Evolutionary conservation across 2,329 filamentous ascomycete genomes (phyloP), one percentile per base, ranked within the genome.

Genomic region (Pezicula radicicola): DNA sequence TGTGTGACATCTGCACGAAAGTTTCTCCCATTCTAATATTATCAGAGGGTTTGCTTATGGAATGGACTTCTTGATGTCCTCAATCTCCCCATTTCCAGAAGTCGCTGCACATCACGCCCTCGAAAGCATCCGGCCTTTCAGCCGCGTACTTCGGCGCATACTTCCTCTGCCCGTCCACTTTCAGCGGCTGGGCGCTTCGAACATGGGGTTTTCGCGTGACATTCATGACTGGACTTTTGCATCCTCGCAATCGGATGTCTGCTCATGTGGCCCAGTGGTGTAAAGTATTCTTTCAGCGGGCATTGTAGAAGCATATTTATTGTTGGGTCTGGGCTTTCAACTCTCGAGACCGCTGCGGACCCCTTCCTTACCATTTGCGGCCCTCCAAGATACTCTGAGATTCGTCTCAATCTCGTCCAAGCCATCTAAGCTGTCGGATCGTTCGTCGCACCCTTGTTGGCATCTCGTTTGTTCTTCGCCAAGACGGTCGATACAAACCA

Each of bases 341-440:
- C n/a, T n/a, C n/a, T n/a, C n/a, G n/a, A n/a, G n/a, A n/a, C n/a
- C n/a, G n/a, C n/a, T n/a, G n/a, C n/a, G n/a, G n/a, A n/a, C n/a
- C n/a, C n/a, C n/a, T n/a, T n/a, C n/a, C 55, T 63, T 40, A 50
- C 57, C 67, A 76, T 81, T 43, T 84, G 81, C 63, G 83, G 83
- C 45, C 88, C 88, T 3, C 85, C 88, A 7, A 78, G 80, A 57
- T 89, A 85, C 67, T 83, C 87, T 6, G 87, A 89, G 63, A 77
- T 91, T 55, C 83, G 88, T 58, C 83, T 92, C 72, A 88, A 91
- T 69, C 72, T 91, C n/a, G n/a, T n/a, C n/a, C n/a, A n/a, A n/a
- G n/a, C n/a, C n/a, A n/a, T n/a, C n/a, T n/a, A n/a, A n/a, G n/a
- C n/a, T n/a, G n/a, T n/a, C n/a, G n/a, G n/a, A n/a, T n/a, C n/a